Evolutionary conservation across 2,329 filamentous ascomycete species (phyloP).

Genomic region (Trichocomaceae sp.): DNA sequence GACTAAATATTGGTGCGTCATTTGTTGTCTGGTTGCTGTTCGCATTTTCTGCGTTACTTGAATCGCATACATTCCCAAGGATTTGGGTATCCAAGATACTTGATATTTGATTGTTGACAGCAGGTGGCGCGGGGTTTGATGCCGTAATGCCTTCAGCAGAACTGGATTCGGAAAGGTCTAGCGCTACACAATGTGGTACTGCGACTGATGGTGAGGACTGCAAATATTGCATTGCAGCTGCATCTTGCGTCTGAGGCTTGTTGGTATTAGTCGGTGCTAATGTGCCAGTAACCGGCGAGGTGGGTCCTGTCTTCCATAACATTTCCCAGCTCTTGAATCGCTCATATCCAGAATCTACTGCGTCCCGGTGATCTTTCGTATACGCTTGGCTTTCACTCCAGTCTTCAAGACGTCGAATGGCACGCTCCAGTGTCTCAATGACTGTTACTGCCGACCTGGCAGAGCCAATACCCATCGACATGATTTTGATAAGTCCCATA

Average conservation of each 20-base stretch:
- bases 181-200: not conserved
- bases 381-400: slow-evolving; percentile 31
- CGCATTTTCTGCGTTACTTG: not conserved
- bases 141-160: slow-evolving; percentile 12
- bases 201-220: not conserved
- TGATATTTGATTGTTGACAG: not conserved
- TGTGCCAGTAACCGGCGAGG: slow-evolving; percentile 26
- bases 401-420: slow-evolving; percentile 41
- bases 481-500: slow-evolving; percentile 47
- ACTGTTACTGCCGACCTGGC: slow-evolving; percentile 49
- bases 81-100: not conserved
- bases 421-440: slow-evolving; percentile 48
- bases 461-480: slow-evolving; percentile 49
- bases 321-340: slow-evolving; percentile 49
- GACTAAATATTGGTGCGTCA: not conserved
- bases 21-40: not conserved
- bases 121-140: not conserved
- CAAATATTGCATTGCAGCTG: not conserved
- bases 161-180: not conserved
- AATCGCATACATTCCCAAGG: not conserved
- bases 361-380: slow-evolving; percentile 24
- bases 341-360: slow-evolving; percentile 45
- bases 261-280: slow-evolving; percentile 11
- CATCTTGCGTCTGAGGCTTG: not conserved
- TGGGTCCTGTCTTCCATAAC: slow-evolving; percentile 40